Percentiles rank a stretch among this genome's conserved stretches.
Evolutionary conservation across 2,329 filamentous ascomycete genomes (phyloP).

Genomic region (Colletotrichum melonis): DNA sequence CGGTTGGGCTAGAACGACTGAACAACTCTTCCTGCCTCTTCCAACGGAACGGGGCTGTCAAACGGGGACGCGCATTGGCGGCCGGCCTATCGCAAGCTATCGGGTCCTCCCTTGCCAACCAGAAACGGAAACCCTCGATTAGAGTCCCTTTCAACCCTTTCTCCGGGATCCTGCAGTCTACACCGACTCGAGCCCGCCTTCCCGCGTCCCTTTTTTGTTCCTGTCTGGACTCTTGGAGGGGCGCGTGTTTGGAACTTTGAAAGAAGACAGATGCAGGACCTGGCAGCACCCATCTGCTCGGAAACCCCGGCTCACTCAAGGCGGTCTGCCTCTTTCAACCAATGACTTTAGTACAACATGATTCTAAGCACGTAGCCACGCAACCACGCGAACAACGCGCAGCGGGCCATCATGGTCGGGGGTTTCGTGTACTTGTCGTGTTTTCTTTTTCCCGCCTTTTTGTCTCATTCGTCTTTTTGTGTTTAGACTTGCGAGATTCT

Average conservation of each 20-base stretch:
- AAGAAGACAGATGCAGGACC: slow-evolving; percentile 1
- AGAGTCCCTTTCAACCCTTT: slow-evolving; percentile 9
- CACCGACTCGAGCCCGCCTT: slow-evolving; percentile 22
- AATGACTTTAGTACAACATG: slow-evolving; percentile 9
- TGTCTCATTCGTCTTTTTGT: not conserved
- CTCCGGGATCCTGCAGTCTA: not conserved
- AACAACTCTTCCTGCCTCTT: not conserved
- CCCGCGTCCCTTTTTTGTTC: slow-evolving; percentile 11
- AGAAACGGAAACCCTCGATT: not conserved
- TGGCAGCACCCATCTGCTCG: slow-evolving; percentile 24
- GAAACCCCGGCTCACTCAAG: slow-evolving; percentile 19
- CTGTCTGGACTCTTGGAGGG: not conserved
- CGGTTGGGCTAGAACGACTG: not conserved
- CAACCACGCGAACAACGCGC: not conserved
- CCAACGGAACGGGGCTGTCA: slow-evolving; percentile 17
- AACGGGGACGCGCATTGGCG: slow-evolving; percentile 10
- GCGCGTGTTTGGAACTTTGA: not conserved
- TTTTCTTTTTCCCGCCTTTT: not conserved
- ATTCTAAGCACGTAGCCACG: slow-evolving; percentile 3
- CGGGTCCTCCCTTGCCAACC: slow-evolving; percentile 16
- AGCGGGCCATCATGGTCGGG: not conserved
- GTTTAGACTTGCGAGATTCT: not conserved
- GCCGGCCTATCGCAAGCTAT: slow-evolving; percentile 26
- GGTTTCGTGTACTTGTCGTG: no score
- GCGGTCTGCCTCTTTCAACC: slow-evolving; percentile 1